These are phyloP conservation scores for Knoxdaviesia capensis DNA, from an alignment of 2,329 filamentous ascomycete genomes.

Conservation along the genomic window DNA sequence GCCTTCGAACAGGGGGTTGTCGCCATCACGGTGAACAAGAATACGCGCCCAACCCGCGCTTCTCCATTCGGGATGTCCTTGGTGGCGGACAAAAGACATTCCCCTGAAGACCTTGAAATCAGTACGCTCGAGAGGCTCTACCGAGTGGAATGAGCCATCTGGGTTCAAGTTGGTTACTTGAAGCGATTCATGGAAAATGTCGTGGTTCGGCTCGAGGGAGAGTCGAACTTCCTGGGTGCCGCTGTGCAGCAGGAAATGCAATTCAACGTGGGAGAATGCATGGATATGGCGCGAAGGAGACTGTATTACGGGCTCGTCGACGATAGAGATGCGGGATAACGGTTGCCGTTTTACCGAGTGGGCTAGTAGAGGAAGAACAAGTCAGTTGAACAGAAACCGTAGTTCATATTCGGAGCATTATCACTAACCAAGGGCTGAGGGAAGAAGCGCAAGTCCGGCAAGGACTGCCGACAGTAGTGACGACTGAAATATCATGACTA, in stretches of 20 bases:
- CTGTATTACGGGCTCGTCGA: conserved; percentile 59
- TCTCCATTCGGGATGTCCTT: conserved; percentile 45
- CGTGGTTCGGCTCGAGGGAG: conserved; percentile 72
- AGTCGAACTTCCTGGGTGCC: conserved; percentile 54
- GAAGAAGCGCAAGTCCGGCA: too few species aligned
- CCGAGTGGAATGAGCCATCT: conserved; percentile 46
- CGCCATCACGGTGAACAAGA: conserved; percentile 56
- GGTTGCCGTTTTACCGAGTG: conserved; percentile 51
- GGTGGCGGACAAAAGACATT: conserved; percentile 46
- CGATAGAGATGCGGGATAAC: conserved; percentile 55
- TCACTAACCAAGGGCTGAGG: too few species aligned
- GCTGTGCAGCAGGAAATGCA: conserved; percentile 57
- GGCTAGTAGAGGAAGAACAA: conserved; percentile 18
- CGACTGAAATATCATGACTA: too few species aligned
- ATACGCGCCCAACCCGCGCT: conserved; percentile 77
- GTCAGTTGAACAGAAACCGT: too few species aligned
- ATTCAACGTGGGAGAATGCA: conserved; percentile 63
- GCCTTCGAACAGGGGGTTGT: conserved; percentile 68
- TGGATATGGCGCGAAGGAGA: conserved; percentile 63
- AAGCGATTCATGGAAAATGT: conserved; percentile 63
- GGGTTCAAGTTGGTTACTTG: conserved; percentile 49
- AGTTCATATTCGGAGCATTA: too few species aligned
- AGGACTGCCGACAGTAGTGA: too few species aligned
- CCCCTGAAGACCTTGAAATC: conserved; percentile 76
- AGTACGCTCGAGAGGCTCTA: conserved; percentile 50